Percentiles rank a stretch among this genome's conserved stretches.
phyloP scores from a whole-genome alignment of 345 rosid species.

The Acer saccharum region DNA sequence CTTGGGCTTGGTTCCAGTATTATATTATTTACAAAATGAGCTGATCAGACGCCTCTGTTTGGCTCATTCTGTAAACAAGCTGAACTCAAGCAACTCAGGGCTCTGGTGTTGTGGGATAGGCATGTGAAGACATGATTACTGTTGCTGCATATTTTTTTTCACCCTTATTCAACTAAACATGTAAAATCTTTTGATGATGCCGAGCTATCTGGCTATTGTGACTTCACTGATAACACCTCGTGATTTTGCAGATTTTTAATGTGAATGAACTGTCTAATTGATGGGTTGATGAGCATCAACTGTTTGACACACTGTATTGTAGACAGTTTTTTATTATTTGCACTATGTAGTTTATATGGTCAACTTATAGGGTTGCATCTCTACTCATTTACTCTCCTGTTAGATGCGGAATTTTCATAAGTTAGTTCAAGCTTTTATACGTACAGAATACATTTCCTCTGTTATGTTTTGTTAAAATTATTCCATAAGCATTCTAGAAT shows the following conservation, averaged over 20 bases:
- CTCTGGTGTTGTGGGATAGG: background rate
- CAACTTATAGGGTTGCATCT: background rate
- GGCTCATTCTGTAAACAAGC: background rate
- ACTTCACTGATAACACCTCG: background rate
- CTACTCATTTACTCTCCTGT: background rate
- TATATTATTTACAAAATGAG: background rate
- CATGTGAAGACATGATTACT: background rate
- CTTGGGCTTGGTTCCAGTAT: background rate
- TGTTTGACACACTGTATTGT: background rate
- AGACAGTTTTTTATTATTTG: background rate
- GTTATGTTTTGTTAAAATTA: background rate
- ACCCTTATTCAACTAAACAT: background rate
- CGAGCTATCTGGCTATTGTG: background rate
- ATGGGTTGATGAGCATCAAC: background rate
- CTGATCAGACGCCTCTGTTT: too few relatives aligned
- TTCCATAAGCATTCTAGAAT: background rate
- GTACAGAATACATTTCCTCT: background rate
- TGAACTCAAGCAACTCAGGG: background rate
- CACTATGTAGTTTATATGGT: background rate
- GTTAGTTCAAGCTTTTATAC: slow-evolving; percentile 1
- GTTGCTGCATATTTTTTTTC: background rate
- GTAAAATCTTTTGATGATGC: background rate
- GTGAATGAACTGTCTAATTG: slow-evolving; percentile 4
- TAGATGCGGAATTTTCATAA: background rate
- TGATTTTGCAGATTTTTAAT: background rate